Evolutionary conservation across 257 asterid species (phyloP).

Genomic region (Datura wrightii): DNA sequence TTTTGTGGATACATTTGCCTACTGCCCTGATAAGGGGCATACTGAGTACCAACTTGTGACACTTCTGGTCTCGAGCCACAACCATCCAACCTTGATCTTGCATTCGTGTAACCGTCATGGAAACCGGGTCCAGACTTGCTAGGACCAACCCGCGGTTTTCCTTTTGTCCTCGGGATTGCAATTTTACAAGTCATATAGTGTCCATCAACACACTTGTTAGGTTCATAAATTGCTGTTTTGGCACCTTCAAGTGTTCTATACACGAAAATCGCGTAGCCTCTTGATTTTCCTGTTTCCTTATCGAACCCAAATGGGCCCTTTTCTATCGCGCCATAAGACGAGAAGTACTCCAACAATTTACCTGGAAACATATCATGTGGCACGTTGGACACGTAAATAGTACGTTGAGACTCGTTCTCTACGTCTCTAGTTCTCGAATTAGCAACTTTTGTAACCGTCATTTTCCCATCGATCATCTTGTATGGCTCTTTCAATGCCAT

Average conservation of each 20-base stretch:
- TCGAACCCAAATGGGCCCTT: slow-evolving; percentile 25
- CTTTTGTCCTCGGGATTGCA: neutral
- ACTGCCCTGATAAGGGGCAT: neutral
- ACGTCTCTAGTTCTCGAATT: neutral
- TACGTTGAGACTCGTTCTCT: neutral
- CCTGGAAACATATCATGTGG: slow-evolving; percentile 16
- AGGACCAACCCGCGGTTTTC: neutral
- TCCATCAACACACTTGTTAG: neutral
- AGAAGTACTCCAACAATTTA: slow-evolving; percentile 17
- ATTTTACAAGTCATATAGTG: slow-evolving; percentile 1
- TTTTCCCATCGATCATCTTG: slow-evolving; percentile 7
- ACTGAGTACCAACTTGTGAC: slow-evolving; percentile 22
- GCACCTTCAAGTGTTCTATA: slow-evolving; percentile 27
- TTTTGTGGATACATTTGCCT: neutral
- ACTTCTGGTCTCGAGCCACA: neutral
- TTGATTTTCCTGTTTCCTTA: slow-evolving; percentile 11
- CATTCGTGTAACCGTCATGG: neutral
- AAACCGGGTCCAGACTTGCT: neutral
- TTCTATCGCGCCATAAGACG: slow-evolving; percentile 17
- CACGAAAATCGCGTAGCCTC: neutral
- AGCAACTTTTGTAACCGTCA: neutral
- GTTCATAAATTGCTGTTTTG: neutral
- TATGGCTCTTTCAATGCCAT: slow-evolving; percentile 11
- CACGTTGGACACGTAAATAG: slow-evolving; percentile 2
- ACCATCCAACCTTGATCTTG: neutral